A percentile compares a stretch with the other conserved stretches of the same genome.
phyloP scores from a whole-genome alignment of 2,329 filamentous ascomycete genomes.

The Purpureocillium lavendulum region DNA sequence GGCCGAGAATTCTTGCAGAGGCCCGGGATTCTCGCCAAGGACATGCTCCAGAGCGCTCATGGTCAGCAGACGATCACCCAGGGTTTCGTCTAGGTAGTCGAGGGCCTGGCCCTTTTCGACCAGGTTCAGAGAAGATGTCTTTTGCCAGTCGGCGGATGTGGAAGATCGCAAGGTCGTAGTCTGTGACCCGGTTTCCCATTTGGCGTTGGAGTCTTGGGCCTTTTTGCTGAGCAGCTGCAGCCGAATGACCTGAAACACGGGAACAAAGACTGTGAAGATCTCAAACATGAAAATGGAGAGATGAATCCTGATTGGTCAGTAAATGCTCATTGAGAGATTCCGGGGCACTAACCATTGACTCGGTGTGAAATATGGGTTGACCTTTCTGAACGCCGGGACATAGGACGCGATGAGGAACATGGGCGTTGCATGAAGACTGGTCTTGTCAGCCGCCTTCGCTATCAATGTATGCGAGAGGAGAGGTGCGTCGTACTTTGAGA shows the following conservation, averaged over 20 bases:
- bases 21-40: conserved; percentile 46
- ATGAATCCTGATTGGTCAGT: conserved; percentile 18
- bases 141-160: not conserved
- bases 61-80: conserved; percentile 38
- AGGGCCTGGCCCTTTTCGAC: conserved; percentile 4
- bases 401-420: conserved; percentile 54
- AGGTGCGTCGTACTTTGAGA: conserved; percentile 26
- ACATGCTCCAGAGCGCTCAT: conserved; percentile 55
- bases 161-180: not conserved
- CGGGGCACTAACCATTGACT: conserved; percentile 48
- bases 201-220: conserved; percentile 7
- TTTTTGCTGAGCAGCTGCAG: conserved; percentile 25
- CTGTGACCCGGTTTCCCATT: conserved; percentile 9
- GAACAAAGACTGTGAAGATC: conserved; percentile 52
- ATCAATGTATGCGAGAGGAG: not conserved
- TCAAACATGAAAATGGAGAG: conserved; percentile 54
- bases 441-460: not conserved
- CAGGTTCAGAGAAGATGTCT: conserved; percentile 1
- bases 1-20: conserved; percentile 55
- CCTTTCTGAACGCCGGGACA: conserved; percentile 33
- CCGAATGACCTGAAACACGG: conserved; percentile 44
- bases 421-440: conserved; percentile 51
- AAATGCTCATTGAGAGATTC: conserved; percentile 29
- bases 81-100: conserved; percentile 6
- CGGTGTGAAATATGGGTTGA: conserved; percentile 46